Base-by-base conservation (phyloP, 257 asterid species). In the Solanum lignicaule region DNA sequence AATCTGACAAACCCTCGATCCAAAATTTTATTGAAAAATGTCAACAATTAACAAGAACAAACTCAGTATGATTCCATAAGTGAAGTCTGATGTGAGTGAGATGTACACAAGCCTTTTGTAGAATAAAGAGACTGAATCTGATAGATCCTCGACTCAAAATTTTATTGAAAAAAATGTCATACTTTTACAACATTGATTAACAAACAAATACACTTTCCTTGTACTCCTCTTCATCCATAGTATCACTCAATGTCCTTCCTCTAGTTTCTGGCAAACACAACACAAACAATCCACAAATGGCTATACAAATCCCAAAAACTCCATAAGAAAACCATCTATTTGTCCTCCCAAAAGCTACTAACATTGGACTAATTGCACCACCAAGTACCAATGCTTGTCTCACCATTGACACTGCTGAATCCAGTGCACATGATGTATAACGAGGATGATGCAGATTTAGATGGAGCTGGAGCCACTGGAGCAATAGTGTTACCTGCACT, bases 341-440 rank as follows among this genome's bases (percentile, higher is more conserved):
- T 65, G 4, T 25, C 29, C 88, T 46, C 15, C 91, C 90, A 21
- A 74, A 71, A 1, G 90, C 93, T 35, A 71, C 89, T 66, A 88
- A 46, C 71, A 88, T 86, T 23, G 92, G 92, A 78, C 90, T 58
- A 9, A 91, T n/a, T 35, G 86, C 82, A 27, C 93, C 93, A 83
- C 91, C 87, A 39, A 88, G 52, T 5, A 78, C 39, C 33, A 35
- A 35, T 5, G 90, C 90, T 48, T 87, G 90, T 87, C 92, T 48
- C 85, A 87, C 89, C 86, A 90, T 81, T 10, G 93, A 36, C 88
- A 90, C 72, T 1, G 92, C 92, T 36, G 92, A 88, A 76, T 38
- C 41, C 0, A 38, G 41, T 1, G 41, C 41, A 38, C 9, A 38
- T 38, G 41, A 38, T 38, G 10, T 7, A 38, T 38, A 10, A 38